Evolutionary conservation across 140 eudicot species (phyloP), one percentile per base, ranked within the genome.

Genomic region (Oenanthe javanica): DNA sequence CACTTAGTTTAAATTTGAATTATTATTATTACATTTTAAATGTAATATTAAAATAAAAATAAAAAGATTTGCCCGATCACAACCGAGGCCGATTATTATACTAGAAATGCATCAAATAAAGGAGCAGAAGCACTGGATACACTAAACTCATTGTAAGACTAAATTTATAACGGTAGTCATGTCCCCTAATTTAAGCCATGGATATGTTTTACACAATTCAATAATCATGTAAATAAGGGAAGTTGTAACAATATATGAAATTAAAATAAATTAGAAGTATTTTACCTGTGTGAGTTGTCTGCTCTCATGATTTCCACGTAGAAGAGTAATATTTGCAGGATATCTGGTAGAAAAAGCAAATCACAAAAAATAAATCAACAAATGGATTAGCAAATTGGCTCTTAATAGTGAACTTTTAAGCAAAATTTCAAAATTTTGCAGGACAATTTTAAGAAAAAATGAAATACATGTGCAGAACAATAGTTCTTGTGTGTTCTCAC

Each of bases 231-330:
- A 69, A 25, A 2, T 0, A 51, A 36, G 8, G 48, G 46, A 11
- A 38, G 75, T 5, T 38, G 13, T 16, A 9, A 14, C 46, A 66
- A 23, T 66, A 66, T 9, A 38, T 69, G 21, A 11, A 10, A 23
- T 13, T 46, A 12, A 48, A 25, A 23, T 25, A 11, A 21, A 11
- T 10, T 10, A 23, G 15, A 3, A 4, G 9, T 47, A 9, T 13
- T 46, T 49, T 84, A 94, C 99, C 94, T 94, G 99, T 13, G 99
- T 94, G 45, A 94, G 88, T 77, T 94, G 99, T 86, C 98, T 92
- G 84, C 98, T 94, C 86, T 94, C 98, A 73, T 94, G 98, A 83
- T 94, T 94, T 75, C 98, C 98, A 81, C 97, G 97, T 40, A 94
- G 85, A 84, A 94, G 95, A 77, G 98, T 94, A 75, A 94, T 94